Conservation (phyloP, 495 filamentous ascomycete species). For the Daldinia vernicosa region DNA sequence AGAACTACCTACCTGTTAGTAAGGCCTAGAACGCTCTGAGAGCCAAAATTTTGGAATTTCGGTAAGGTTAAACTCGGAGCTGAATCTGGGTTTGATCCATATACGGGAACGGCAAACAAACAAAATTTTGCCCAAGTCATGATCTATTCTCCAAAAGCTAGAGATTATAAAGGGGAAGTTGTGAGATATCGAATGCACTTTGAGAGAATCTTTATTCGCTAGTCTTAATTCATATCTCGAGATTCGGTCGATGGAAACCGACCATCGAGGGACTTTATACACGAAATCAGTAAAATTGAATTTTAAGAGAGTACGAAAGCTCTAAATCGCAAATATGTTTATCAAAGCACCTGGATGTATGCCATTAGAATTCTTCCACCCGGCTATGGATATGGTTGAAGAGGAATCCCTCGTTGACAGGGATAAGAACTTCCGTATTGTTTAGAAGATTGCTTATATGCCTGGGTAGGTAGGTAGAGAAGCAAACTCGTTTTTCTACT, state of each 20-base stretch:
- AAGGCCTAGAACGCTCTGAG: not conserved
- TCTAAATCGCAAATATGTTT: no score
- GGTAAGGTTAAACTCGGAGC: not conserved
- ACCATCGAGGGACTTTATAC: not conserved
- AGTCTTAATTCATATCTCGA: not conserved
- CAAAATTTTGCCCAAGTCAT: not conserved
- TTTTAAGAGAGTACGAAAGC: not conserved
- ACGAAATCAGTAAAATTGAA: not conserved
- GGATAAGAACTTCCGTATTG: not conserved
- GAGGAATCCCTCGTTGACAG: not conserved
- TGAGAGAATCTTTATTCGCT: no score
- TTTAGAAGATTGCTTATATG: not conserved
- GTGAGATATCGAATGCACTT: no score
- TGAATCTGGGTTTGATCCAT: not conserved
- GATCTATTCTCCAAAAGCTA: not conserved
- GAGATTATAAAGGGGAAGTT: not conserved
- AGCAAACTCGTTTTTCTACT: not conserved
- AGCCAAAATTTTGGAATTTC: not conserved
- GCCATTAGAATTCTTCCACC: not conserved
- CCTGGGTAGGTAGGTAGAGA: no score
- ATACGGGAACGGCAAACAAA: not conserved
- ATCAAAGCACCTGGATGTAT: not conserved
- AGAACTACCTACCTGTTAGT: not conserved
- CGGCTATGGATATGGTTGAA: not conserved
- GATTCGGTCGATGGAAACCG: not conserved